Base-by-base conservation (phyloP, 1,139 yeast species). In the Yamadazyma jaroonii region DNA sequence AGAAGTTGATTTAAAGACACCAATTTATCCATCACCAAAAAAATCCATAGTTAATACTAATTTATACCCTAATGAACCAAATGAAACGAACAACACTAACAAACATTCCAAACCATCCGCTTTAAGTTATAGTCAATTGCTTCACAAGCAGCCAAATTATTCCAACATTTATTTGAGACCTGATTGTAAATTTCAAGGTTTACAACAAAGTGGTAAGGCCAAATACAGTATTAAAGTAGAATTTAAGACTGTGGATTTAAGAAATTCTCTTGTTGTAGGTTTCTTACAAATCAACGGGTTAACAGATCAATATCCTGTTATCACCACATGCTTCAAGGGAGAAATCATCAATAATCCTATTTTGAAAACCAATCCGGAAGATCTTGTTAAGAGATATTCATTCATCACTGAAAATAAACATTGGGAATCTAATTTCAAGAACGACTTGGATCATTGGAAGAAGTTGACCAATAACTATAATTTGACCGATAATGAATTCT, bases 361-460 rank as follows among this genome's bases (percentile, higher is more conserved):
- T 34, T 31, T 41, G 10, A 38, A 36, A 14, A 48, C 52, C 34
- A 46, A 52, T 6, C 49, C 45, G 33, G 46, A 41, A 33, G 44
- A 43, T 15, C 39, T 40, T 13, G 31, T 28, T 15, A 50, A 53
- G 34, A 37, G 37, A 15, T 70, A 62, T 46, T 61, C 70, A 29
- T 71, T 71, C 41, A 47, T 62, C 25, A 69, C 77, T 1, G 74
- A 68, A 38, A 65, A 70, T 44, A 54, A 50, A 28, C 46, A 47
- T 20, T 79, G 89, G 89, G 83, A 81, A 4, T 73, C 95, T 1
- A 67, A 64, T 30, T 77, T 76, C 37, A 73, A 75, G 40, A 84
- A 81, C 42, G 97, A 89, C 61, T 61, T 86, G 35, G 86, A 81
- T 45, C 96, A 89, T 61, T 90, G 97, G 97, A 74, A 81, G 35